Evolutionary conservation across 257 asterid species (phyloP), one percentile per base, ranked within the genome.

Genomic region (Cordia subcordata): DNA sequence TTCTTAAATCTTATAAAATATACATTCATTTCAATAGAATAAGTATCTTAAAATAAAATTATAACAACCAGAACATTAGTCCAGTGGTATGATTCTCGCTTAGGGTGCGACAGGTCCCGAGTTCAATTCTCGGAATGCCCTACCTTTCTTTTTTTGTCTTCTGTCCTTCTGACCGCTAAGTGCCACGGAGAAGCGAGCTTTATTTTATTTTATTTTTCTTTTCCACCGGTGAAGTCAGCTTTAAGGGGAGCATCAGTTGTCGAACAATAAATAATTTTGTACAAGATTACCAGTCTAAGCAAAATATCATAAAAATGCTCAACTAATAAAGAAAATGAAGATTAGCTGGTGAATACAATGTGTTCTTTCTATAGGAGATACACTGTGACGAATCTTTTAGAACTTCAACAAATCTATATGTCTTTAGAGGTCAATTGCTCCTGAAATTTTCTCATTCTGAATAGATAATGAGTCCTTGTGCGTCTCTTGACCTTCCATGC

Each of bases 71-170:
- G n/a, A n/a, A n/a, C n/a, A n/a, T 64, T 64, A 62, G 69, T 64
- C 69, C 55, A 64, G 69, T 64, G 69, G 69, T 45, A 55, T 64
- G 69, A 64, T 64, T 64, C 62, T 55, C 56, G 69, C 88, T 83
- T 81, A 83, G 85, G 87, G 92, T 86, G 89, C 85, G 83, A 83
- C 91, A 81, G 91, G 91, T 81, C 82, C 82, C 82, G 87, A 79
- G 88, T 85, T 85, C 92, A 83, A 85, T 85, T 81, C 86, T 81
- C 83, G 85, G 82, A 82, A 80, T 80, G 91, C 91, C 91, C 88
- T n/a, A n/a, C 35, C 35, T 1, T 27, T 27, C 6, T 27, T 27
- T 27, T 27, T 6, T 27, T 27, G n/a, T 27, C 35, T 27, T 3
- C 6, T 27, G 4, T 1, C 35, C 35, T 27, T 27, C 4, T 27